phyloP scores from a whole-genome alignment of 176 grass and related monocot genomes.

The Phoenix dactylifera region DNA sequence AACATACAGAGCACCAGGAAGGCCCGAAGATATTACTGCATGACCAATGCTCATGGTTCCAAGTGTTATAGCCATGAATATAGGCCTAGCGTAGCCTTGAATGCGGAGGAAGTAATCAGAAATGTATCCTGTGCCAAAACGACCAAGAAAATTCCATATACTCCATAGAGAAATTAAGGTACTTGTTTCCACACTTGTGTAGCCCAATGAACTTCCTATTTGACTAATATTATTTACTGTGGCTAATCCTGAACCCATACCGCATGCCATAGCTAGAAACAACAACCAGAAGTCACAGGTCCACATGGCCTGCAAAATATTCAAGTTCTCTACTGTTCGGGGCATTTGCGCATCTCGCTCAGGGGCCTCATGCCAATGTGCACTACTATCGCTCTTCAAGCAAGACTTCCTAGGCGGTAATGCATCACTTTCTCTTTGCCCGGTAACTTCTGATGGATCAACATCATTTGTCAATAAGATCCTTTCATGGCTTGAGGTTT shows the following conservation, averaged over 20 bases:
- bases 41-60: slow-evolving; percentile 45
- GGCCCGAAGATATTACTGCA: slow-evolving; percentile 36
- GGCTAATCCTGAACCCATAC: slow-evolving; percentile 63
- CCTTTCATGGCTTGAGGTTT: slow-evolving; percentile 1
- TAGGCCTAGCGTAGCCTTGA: slow-evolving; percentile 30
- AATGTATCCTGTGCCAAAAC: slow-evolving; percentile 46
- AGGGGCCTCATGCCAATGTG: background rate
- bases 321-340: slow-evolving; percentile 28
- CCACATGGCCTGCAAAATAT: slow-evolving; percentile 43
- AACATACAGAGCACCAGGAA: slow-evolving; percentile 43
- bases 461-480: background rate
- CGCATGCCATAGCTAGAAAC: slow-evolving; percentile 56
- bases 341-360: background rate
- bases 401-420: background rate
- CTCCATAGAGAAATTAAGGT: slow-evolving; percentile 62
- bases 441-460: background rate
- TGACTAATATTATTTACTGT: slow-evolving; percentile 86
- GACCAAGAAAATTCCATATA: slow-evolving; percentile 72
- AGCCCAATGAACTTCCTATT: slow-evolving; percentile 61
- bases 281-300: slow-evolving; percentile 58
- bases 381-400: background rate
- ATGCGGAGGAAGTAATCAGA: slow-evolving; percentile 43
- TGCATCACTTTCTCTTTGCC: background rate
- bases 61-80: slow-evolving; percentile 42
- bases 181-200: slow-evolving; percentile 38